Conservation (phyloP, 2,329 filamentous ascomycete genomes). For the Huntiella moniliformis region DNA sequence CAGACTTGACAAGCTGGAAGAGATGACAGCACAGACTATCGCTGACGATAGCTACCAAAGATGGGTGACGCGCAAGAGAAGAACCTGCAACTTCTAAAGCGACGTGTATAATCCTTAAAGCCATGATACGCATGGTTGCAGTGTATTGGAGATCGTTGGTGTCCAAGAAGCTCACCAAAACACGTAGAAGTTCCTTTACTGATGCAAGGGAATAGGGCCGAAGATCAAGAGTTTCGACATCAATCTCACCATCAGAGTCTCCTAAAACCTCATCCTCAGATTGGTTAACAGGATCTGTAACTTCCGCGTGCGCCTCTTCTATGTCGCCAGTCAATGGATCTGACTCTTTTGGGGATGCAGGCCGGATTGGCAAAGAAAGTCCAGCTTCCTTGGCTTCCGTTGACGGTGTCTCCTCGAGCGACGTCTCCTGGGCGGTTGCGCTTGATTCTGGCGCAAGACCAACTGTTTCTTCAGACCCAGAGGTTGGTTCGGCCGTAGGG, state of each 20-base stretch:
- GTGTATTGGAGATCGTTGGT: slow-evolving; percentile 85
- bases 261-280: not conserved
- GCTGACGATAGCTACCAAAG: slow-evolving; percentile 69
- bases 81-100: slow-evolving; percentile 90
- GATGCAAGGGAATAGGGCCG: slow-evolving; percentile 87
- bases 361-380: not conserved
- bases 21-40: slow-evolving; percentile 85
- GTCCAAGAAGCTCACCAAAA: slow-evolving; percentile 82
- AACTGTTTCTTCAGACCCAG: too few species aligned
- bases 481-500: not conserved
- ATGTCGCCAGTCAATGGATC: not conserved
- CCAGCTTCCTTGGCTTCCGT: too few species aligned
- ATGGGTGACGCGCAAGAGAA: slow-evolving; percentile 82
- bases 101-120: slow-evolving; percentile 88
- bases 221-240: slow-evolving; percentile 35
- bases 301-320: not conserved
- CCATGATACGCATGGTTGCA: slow-evolving; percentile 94
- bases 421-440: not conserved
- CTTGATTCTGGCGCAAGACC: not conserved
- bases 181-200: slow-evolving; percentile 83
- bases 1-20: slow-evolving; percentile 88
- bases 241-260: slow-evolving; percentile 12
- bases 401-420: not conserved
- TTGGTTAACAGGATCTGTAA: not conserved
- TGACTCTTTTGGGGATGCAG: not conserved